Evolutionary conservation across 345 rosid genomes (phyloP).

Genomic region (Garcia nutans): DNA sequence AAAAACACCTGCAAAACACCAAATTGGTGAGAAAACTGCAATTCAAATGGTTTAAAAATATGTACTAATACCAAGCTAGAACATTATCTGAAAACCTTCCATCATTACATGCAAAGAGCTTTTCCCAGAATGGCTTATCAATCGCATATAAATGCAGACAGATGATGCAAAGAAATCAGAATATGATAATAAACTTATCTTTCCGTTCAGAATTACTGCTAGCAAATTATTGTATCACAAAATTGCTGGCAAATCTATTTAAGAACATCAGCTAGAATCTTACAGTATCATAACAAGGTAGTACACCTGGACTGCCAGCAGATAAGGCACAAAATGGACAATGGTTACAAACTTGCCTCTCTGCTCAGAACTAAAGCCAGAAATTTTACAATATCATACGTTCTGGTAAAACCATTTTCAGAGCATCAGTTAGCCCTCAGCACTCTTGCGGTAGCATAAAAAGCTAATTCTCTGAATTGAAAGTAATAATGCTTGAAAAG

Average conservation of each 20-base stretch:
- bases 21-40: conserved; percentile 11
- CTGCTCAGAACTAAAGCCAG: neutral
- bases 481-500: neutral
- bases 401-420: neutral
- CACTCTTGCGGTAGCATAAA: neutral
- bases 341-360: neutral
- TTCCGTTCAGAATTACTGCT: neutral
- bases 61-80: neutral
- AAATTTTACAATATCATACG: neutral
- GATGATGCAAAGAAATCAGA: neutral
- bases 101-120: neutral
- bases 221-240: neutral
- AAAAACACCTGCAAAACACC: conserved; percentile 73
- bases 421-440: neutral
- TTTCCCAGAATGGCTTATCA: neutral
- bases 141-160: neutral
- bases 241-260: neutral
- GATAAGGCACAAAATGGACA: neutral
- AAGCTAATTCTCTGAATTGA: neutral
- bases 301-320: neutral
- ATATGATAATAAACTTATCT: neutral
- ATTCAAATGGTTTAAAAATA: conserved; percentile 2
- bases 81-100: neutral
- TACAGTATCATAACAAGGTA: neutral
- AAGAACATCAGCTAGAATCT: neutral